A percentile compares a stretch with the other conserved stretches of the same genome.
phyloP scores from a whole-genome alignment of 805 yeast genomes.

The Saccharomyces paradoxus region DNA sequence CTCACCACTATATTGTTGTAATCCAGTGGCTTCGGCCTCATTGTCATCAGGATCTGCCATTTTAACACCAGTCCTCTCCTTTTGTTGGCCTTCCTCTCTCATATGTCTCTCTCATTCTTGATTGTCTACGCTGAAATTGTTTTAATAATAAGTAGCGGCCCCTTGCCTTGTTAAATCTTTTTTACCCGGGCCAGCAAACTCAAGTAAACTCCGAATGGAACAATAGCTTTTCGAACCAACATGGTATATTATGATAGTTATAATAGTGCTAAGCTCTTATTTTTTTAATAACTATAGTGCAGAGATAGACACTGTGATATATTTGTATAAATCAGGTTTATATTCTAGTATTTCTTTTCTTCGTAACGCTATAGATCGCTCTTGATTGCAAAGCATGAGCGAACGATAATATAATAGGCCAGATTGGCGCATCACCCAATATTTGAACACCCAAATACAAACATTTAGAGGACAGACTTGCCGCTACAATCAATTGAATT shows the following conservation, averaged over 20 bases:
- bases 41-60: neutral
- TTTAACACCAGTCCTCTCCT: neutral
- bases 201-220: neutral
- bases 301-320: neutral
- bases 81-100: neutral
- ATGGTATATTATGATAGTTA: neutral
- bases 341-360: neutral
- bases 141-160: neutral
- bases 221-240: neutral
- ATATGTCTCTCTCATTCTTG: neutral
- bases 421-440: constrained; percentile 76
- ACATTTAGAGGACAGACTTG: constrained; percentile 47
- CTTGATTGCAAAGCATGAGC: constrained; percentile 72
- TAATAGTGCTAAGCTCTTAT: neutral
- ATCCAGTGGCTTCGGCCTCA: neutral
- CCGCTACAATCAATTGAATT: constrained; percentile 40
- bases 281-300: neutral
- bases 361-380: constrained; percentile 34
- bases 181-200: neutral
- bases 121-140: neutral
- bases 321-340: neutral
- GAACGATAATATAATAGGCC: constrained; percentile 75
- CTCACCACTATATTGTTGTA: neutral
- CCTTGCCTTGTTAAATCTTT: neutral
- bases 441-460: constrained; percentile 67